Conservation (phyloP, 345 rosid species). For the Cochlearia excelsa region DNA sequence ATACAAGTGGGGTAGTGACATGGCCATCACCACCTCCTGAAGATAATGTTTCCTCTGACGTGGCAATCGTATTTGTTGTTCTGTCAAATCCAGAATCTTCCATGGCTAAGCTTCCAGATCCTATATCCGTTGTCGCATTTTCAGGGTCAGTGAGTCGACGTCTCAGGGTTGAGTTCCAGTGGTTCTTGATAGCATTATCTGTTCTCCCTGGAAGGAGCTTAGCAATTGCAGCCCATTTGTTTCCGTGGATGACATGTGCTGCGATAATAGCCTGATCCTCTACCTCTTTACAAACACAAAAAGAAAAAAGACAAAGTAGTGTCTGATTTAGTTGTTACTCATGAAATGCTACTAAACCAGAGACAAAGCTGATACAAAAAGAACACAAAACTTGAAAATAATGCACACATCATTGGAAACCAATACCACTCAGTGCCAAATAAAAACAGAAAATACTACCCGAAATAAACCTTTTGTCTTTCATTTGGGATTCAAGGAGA, state of each 20-base stretch:
- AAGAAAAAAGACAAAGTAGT: slow-evolving; percentile 2
- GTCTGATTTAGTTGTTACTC: slow-evolving; percentile 16
- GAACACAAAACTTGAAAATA: too few relatives aligned
- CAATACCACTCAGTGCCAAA: not conserved
- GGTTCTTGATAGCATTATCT: slow-evolving; percentile 85
- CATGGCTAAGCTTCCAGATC: slow-evolving; percentile 34
- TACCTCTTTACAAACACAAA: slow-evolving; percentile 47
- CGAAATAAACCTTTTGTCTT: slow-evolving; percentile 1
- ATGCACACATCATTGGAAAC: not conserved
- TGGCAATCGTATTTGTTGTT: slow-evolving; percentile 41
- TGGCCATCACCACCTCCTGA: slow-evolving; percentile 47
- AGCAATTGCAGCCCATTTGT: slow-evolving; percentile 86
- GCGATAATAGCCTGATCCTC: slow-evolving; percentile 63
- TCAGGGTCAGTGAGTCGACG: slow-evolving; percentile 48
- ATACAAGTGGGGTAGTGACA: slow-evolving; percentile 46
- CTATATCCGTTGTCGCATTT: slow-evolving; percentile 28
- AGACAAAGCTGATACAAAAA: not conserved
- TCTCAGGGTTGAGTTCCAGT: slow-evolving; percentile 82
- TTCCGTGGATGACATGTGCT: slow-evolving; percentile 74
- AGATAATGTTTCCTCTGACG: slow-evolving; percentile 76
- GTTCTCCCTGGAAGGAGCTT: slow-evolving; percentile 81
- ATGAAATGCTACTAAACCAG: slow-evolving; percentile 2
- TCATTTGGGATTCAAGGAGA: not conserved
- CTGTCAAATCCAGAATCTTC: slow-evolving; percentile 48
- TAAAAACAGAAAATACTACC: slow-evolving; percentile 3